Base-by-base conservation (phyloP, 2,329 filamentous ascomycete species). In the Penicillium paneum region DNA sequence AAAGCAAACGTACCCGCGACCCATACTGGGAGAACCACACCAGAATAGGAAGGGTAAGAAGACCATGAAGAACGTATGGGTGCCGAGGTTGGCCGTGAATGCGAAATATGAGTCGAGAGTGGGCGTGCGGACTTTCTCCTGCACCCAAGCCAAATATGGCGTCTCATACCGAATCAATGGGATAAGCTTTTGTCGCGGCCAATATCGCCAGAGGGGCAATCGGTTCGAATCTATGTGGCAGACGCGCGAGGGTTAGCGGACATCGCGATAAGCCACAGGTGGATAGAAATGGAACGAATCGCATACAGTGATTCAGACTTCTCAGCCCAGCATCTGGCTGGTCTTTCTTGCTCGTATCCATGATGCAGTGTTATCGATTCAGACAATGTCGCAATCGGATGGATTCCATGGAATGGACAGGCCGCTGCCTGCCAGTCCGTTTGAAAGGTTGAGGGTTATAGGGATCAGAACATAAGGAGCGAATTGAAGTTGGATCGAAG, bases 51-150 rank as follows among this genome's bases (percentile, higher is more conserved):
- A 90, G 6, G 94, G 94, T 67, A 99, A 78, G 55, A 91, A 88
- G 63, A 96, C 83, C 92, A 97, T 97, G 80, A 97, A 99, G 78
- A 97, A 97, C 0, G 94, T 99, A 75, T 99, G 94, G 0, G 94
- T 99, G 62, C 94, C 91, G 52, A 97, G 83, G 73, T 97, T 99
- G 60, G 94, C 94, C 0, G 92, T 96, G 62, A 95, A 90, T 47
- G 94, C 93, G 75, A 99, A 99, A 78, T 97, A 99, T 59, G 90
- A 90, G 75, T 99, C 94, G 67, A 97, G 86, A 8, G 89, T 83
- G 0, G 91, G 90, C 19, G 90, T 88, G 67, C 93, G 89, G 71
- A 93, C 75, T 70, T 80, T 85, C 63, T 87, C 82, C 80, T 99
- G 94, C 68, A 96, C 78, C 77, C 84, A 87, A 54, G 93, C 93